These are phyloP conservation scores for Balansia obtecta DNA, from an alignment of 2,329 filamentous ascomycete species.

Conservation along the genomic window DNA sequence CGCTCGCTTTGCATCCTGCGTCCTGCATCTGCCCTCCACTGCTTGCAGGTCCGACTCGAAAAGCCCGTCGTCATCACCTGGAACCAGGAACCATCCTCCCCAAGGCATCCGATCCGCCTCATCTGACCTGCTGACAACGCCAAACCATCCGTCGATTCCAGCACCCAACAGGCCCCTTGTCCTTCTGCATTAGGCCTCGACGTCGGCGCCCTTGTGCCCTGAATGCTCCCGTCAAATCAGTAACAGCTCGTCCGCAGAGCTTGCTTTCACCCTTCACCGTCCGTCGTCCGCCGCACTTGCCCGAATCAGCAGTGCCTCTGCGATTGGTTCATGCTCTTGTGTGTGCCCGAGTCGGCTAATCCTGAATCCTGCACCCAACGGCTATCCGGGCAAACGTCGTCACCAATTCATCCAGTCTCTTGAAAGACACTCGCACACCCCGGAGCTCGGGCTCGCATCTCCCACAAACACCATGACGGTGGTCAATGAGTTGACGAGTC, in stretches of 20 bases:
- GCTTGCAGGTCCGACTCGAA: constrained; percentile 4
- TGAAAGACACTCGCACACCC: neutral
- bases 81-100: neutral
- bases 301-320: constrained; percentile 13
- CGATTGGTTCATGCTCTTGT: constrained; percentile 7
- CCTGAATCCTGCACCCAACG: constrained; percentile 3
- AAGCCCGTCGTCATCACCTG: neutral
- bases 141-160: neutral
- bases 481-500: constrained; percentile 58
- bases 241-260: constrained; percentile 18
- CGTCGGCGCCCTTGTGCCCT: constrained; percentile 12
- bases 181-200: constrained; percentile 5
- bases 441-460: neutral
- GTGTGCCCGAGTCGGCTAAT: constrained; percentile 1
- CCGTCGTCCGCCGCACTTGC: too few species aligned
- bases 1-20: constrained; percentile 9
- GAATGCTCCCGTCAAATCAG: constrained; percentile 23
- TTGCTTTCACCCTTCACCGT: constrained; percentile 9
- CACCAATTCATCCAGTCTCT: neutral
- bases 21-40: neutral
- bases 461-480: constrained; percentile 51
- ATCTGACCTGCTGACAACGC: neutral
- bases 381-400: neutral
- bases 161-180: neutral
- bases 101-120: too few species aligned